Evolutionary conservation across 1,284 basidiomycete species (phyloP).

Genomic region (Fereydounia khargensis): DNA sequence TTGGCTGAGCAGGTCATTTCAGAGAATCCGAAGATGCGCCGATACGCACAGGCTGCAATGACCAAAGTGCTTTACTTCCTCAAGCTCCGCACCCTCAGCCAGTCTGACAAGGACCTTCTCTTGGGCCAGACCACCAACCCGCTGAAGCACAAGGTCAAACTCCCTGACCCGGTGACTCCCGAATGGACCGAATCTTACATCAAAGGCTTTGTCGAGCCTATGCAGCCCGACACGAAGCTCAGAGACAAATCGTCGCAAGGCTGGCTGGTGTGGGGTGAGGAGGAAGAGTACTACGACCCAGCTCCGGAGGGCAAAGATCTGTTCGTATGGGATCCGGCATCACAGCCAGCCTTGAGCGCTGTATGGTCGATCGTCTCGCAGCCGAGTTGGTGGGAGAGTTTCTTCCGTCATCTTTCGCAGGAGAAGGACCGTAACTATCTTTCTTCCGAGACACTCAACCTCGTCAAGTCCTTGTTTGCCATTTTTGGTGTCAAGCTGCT

Average conservation of each 20-base stretch:
- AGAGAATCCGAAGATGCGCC: constrained; percentile 76
- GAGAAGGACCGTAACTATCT: constrained; percentile 53
- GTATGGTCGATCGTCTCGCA: constrained; percentile 64
- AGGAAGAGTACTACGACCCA: constrained; percentile 69
- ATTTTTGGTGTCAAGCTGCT: constrained; percentile 65
- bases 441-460: constrained; percentile 58
- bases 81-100: constrained; percentile 79
- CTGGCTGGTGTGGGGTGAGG: constrained; percentile 78
- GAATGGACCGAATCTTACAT: constrained; percentile 66
- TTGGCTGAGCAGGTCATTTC: constrained; percentile 61
- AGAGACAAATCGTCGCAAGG: constrained; percentile 80
- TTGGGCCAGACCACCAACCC: constrained; percentile 77
- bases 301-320: constrained; percentile 62
- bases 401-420: constrained; percentile 52
- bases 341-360: constrained; percentile 65
- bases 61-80: constrained; percentile 73
- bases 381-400: constrained; percentile 65
- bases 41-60: constrained; percentile 73
- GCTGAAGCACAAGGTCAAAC: constrained; percentile 60
- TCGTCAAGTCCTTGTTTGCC: constrained; percentile 62
- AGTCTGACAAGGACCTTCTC: constrained; percentile 70
- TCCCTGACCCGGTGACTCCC: constrained; percentile 44
- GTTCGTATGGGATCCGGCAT: constrained; percentile 69
- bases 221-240: constrained; percentile 60
- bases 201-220: constrained; percentile 58